Percentiles rank a stretch among this genome's conserved stretches.
Evolutionary conservation across 2,329 filamentous ascomycete species (phyloP).

Genomic region (Sodiomyces alkalinus): DNA sequence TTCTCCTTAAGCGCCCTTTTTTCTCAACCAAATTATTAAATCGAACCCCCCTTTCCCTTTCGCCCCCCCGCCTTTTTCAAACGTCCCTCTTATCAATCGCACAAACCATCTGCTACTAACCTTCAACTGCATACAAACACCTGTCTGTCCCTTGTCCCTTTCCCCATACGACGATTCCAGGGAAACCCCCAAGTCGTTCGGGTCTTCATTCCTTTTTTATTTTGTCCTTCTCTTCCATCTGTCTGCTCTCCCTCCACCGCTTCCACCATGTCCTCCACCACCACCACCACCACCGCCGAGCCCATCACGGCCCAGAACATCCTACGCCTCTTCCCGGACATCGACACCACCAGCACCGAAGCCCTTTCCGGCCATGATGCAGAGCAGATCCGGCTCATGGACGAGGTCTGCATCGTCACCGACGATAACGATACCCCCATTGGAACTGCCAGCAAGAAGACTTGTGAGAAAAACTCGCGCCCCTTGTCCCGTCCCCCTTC

Average conservation of each 20-base stretch:
- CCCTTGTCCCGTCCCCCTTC: background rate
- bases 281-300: slow-evolving; percentile 35
- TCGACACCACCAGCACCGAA: slow-evolving; percentile 51
- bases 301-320: slow-evolving; percentile 77
- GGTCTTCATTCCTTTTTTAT: too few relatives aligned
- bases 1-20: too few relatives aligned
- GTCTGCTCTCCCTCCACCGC: background rate
- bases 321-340: slow-evolving; percentile 75
- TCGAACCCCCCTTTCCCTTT: too few relatives aligned
- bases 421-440: slow-evolving; percentile 88
- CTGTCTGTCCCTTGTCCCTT: background rate
- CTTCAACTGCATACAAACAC: too few relatives aligned
- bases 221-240: background rate
- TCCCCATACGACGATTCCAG: slow-evolving; percentile 1
- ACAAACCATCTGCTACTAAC: too few relatives aligned
- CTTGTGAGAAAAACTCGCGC: slow-evolving; percentile 47
- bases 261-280: slow-evolving; percentile 16
- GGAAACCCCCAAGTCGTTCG: background rate
- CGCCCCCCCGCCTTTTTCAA: too few relatives aligned
- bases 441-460: slow-evolving; percentile 94
- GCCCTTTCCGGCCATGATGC: slow-evolving; percentile 87
- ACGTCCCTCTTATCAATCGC: too few relatives aligned
- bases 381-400: slow-evolving; percentile 96
- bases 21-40: too few relatives aligned
- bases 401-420: slow-evolving; percentile 94